A percentile compares a stretch with the other conserved stretches of the same genome.
phyloP scores from a whole-genome alignment of 1,284 basidiomycete genomes.

The Cryptococcus floricola region DNA sequence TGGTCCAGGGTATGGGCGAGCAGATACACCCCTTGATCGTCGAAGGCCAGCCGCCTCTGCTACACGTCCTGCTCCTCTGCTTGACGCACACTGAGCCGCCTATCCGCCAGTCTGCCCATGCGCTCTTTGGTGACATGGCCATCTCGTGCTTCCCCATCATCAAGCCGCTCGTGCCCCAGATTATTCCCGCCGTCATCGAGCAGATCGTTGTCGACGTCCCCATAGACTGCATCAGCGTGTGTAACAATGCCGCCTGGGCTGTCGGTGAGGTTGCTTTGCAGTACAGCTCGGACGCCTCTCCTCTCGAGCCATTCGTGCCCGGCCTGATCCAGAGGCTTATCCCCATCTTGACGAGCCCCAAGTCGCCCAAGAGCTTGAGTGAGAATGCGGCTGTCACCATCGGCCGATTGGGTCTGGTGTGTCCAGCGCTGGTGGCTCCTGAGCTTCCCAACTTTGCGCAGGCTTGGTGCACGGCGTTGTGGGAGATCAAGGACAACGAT shows the following conservation, averaged over 20 bases:
- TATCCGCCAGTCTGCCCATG: conserved; percentile 94
- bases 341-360: conserved; percentile 83
- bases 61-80: conserved; percentile 75
- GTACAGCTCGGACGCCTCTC: conserved; percentile 53
- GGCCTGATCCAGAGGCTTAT: conserved; percentile 83
- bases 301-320: conserved; percentile 80
- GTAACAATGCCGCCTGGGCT: conserved; percentile 99
- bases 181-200: conserved; percentile 84
- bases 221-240: conserved; percentile 90
- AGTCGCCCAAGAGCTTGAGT: conserved; percentile 87
- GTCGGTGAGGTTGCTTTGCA: conserved; percentile 93
- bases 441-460: conserved; percentile 87
- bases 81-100: conserved; percentile 91
- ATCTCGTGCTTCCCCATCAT: conserved; percentile 81
- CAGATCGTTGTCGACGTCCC: conserved; percentile 71
- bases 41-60: conserved; percentile 66
- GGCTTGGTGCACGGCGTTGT: conserved; percentile 94
- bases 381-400: conserved; percentile 99
- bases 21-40: conserved; percentile 68
- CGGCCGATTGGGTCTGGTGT: conserved; percentile 89
- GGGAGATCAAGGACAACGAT: conserved; percentile 98
- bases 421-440: conserved; percentile 81
- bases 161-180: conserved; percentile 73
- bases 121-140: conserved; percentile 93
- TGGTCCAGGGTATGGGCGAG: conserved; percentile 89